phyloP scores from a whole-genome alignment of 306 rosid species.

The Cercis canadensis region DNA sequence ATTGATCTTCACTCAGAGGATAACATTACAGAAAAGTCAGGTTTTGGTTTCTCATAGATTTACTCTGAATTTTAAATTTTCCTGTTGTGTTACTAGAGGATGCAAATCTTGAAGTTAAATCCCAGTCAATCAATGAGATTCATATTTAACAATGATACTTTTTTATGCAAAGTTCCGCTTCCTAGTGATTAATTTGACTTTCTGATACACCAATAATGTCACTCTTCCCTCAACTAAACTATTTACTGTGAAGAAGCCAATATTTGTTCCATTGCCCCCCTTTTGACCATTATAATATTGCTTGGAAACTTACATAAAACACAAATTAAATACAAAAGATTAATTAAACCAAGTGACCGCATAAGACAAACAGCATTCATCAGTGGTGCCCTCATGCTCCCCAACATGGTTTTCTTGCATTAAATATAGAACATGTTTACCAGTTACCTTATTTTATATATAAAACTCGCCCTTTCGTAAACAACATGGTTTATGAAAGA shows the following conservation, averaged over 20 bases:
- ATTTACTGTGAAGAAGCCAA: slow-evolving; percentile 41
- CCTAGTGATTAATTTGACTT: slow-evolving; percentile 42
- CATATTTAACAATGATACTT: neutral
- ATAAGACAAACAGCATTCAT: slow-evolving; percentile 55
- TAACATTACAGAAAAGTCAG: neutral
- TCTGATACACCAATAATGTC: slow-evolving; percentile 34
- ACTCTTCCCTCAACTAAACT: slow-evolving; percentile 28
- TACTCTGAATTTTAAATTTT: slow-evolving; percentile 35
- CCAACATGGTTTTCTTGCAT: slow-evolving; percentile 62
- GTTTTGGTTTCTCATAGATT: slow-evolving; percentile 37
- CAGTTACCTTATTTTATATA: slow-evolving; percentile 14
- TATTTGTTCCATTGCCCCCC: slow-evolving; percentile 39
- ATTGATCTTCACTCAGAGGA: slow-evolving; percentile 29
- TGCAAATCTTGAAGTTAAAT: slow-evolving; percentile 26
- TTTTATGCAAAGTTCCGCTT: slow-evolving; percentile 25
- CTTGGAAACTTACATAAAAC: slow-evolving; percentile 13
- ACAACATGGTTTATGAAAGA: slow-evolving; percentile 28
- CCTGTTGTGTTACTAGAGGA: slow-evolving; percentile 28
- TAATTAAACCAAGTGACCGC: slow-evolving; percentile 41
- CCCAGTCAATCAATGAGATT: slow-evolving; percentile 30
- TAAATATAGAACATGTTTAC: slow-evolving; percentile 39
- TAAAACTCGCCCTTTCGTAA: slow-evolving; percentile 3
- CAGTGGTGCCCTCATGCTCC: slow-evolving; percentile 54
- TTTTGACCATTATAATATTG: slow-evolving; percentile 29
- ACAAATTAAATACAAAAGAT: slow-evolving; percentile 18